Conservation (phyloP, 768 basidiomycete genomes). For the Xanthoconium stramineum region DNA sequence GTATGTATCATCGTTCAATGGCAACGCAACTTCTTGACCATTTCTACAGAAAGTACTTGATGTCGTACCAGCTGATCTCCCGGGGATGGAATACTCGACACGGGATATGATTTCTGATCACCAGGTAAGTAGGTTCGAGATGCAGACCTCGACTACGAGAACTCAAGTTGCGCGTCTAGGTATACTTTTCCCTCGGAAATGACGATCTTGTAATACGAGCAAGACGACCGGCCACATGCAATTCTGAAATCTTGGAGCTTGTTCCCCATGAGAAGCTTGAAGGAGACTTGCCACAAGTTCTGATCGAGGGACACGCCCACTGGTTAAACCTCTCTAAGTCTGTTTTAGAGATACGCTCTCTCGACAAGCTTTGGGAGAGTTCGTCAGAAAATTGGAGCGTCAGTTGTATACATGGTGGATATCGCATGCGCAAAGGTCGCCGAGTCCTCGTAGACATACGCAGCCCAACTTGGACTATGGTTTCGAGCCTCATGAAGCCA, state of each 20-base stretch:
- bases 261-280: conserved; percentile 23
- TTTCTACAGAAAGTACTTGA: conserved; percentile 6
- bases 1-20: conserved; percentile 17
- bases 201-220: conserved; percentile 22
- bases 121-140: conserved; percentile 9
- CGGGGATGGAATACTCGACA: conserved; percentile 25
- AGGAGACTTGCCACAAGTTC: conserved; percentile 24
- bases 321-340: conserved; percentile 29
- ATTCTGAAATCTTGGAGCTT: conserved; percentile 14
- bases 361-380: conserved; percentile 22
- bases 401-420: conserved; percentile 3
- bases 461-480: conserved; percentile 27
- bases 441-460: conserved; percentile 25
- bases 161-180: conserved; percentile 5
- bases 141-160: neutral
- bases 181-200: conserved; percentile 22
- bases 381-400: conserved; percentile 29
- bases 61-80: conserved; percentile 17
- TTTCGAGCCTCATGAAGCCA: conserved; percentile 21
- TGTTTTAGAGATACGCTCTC: conserved; percentile 28
- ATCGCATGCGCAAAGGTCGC: conserved; percentile 5
- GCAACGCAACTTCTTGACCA: neutral
- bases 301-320: conserved; percentile 26
- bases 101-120: conserved; percentile 15
- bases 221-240: neutral